Base-by-base conservation (phyloP, 306 rosid species). In the Vigna hirtella region DNA sequence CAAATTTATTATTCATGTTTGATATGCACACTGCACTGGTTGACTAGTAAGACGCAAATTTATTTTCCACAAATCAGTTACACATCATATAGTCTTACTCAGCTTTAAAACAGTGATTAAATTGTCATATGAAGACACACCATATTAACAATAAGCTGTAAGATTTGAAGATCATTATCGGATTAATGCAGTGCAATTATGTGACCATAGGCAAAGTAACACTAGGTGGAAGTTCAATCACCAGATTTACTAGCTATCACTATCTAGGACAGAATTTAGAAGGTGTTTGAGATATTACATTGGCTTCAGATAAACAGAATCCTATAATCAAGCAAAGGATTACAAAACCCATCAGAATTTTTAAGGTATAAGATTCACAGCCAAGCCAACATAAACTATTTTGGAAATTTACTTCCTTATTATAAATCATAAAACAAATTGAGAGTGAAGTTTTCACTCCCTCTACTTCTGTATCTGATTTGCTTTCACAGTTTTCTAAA, bases 101-200 rank as follows among this genome's bases (percentile, higher is more conserved):
- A 38, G 59, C 59, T 72, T 26, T 2, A 76, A 24, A 83, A 49
- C 79, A 73, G 45, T 14, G 48, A 84, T 0, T 77, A 85, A 79
- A 20, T 18, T 65, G 18, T 62, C 69, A 38, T 45, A 20, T 49
- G 82, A 77, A 58, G 38, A 58, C 2, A 62, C 18, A 43, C 70
- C 10, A 7, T 1, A 16, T 51, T 18, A n/a, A 50, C 13, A 36
- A 42, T 4, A 30, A 30, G 34, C 15, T 79, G 51, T 26, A 42
- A 64, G 20, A 38, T 32, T 32, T 26, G 59, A 79, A 72, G 12
- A 40, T 72, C 73, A 8, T 73, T 63, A 28, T 63, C 66, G 17
- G 43, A 20, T 48, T 63, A 61, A 20, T 40, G 26, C 28, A 47
- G 4, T 28, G 59, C 36, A 42, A 53, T 15, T 28, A 76, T 34